These are phyloP conservation scores for Pyrenophora graminea DNA, from an alignment of 2,329 filamentous ascomycete genomes.

Conservation along the genomic window DNA sequence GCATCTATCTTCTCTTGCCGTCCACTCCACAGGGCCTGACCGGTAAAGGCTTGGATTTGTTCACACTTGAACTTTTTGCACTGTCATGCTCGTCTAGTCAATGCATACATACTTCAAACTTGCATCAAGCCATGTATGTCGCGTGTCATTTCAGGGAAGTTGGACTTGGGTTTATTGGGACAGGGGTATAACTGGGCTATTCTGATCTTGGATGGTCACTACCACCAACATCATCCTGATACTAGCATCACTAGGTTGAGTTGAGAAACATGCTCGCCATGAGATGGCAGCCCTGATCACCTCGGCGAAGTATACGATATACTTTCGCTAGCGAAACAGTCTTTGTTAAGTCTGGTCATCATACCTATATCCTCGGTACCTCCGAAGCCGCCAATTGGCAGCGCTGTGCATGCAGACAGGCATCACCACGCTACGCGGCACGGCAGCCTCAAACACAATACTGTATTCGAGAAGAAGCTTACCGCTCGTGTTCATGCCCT, in stretches of 20 bases:
- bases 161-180: background rate
- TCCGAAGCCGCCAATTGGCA: background rate
- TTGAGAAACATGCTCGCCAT: too few species aligned
- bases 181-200: background rate
- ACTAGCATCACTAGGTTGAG: too few species aligned
- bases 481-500: background rate
- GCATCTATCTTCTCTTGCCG: constrained; percentile 2
- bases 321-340: too few species aligned
- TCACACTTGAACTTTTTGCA: background rate
- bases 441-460: background rate
- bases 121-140: background rate
- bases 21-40: background rate
- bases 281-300: too few species aligned
- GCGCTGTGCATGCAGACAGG: background rate
- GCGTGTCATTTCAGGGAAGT: background rate
- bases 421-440: background rate
- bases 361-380: background rate
- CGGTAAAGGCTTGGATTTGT: constrained; percentile 1
- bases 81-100: background rate
- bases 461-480: background rate
- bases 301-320: too few species aligned
- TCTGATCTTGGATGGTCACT: background rate
- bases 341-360: background rate
- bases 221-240: too few species aligned
- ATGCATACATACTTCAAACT: background rate